These are phyloP conservation scores for Amaranthus hypochondriacus DNA, from an alignment of 148 eudicot genomes.

Conservation along the genomic window DNA sequence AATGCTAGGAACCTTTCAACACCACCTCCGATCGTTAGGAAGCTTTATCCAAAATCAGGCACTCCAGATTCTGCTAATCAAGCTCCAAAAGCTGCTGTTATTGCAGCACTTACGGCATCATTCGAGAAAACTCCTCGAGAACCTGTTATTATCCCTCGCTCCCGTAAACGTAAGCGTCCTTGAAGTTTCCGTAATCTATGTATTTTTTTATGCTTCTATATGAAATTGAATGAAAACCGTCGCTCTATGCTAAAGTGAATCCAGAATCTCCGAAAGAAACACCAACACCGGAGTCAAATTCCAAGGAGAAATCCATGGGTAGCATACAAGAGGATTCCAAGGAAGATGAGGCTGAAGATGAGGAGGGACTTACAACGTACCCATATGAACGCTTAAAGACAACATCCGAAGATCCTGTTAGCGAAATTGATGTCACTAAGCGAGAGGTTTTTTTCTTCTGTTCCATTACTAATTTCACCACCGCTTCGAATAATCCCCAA, in stretches of 20 bases:
- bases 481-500: too few relatives aligned
- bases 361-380: slow-evolving; percentile 64
- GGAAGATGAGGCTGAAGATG: slow-evolving; percentile 82
- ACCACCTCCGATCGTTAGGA: slow-evolving; percentile 81
- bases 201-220: neutral
- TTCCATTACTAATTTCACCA: neutral
- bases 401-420: slow-evolving; percentile 53
- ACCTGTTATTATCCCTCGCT: slow-evolving; percentile 51
- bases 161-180: slow-evolving; percentile 56
- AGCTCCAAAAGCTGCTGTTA: slow-evolving; percentile 69
- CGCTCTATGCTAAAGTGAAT: slow-evolving; percentile 36
- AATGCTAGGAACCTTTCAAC: slow-evolving; percentile 90
- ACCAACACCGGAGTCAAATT: slow-evolving; percentile 40
- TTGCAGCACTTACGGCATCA: slow-evolving; percentile 61
- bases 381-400: slow-evolving; percentile 83
- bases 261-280: slow-evolving; percentile 46
- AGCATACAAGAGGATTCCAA: slow-evolving; percentile 67
- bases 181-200: neutral
- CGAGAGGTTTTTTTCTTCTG: slow-evolving; percentile 61
- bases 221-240: neutral
- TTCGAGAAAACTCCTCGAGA: slow-evolving; percentile 59
- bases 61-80: slow-evolving; percentile 52
- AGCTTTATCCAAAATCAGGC: slow-evolving; percentile 71
- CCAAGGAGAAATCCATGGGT: slow-evolving; percentile 55
- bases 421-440: slow-evolving; percentile 86